A percentile compares a stretch with the other conserved stretches of the same genome.
Conservation (phyloP, 495 filamentous ascomycete genomes). For the Xylaria palmicola region DNA sequence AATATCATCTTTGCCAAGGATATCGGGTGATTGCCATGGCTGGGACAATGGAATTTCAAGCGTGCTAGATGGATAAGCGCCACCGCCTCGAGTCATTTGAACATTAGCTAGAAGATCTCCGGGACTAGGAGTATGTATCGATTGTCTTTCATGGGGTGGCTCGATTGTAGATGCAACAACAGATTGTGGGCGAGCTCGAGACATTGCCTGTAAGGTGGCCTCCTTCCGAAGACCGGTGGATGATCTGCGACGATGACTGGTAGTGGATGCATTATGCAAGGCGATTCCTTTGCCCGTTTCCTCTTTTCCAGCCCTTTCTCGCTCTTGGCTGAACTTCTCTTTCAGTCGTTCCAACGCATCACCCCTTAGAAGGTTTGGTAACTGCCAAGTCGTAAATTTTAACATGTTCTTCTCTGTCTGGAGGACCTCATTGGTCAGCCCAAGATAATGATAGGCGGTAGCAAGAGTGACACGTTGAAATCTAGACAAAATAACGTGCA, state of each 20-base stretch:
- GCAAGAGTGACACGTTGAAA: conserved; percentile 93
- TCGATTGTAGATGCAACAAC: conserved; percentile 29
- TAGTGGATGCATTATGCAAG: conserved; percentile 71
- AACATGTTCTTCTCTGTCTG: conserved; percentile 90
- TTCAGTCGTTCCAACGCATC: conserved; percentile 82
- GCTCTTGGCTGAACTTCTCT: conserved; percentile 85
- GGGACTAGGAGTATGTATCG: conserved; percentile 54
- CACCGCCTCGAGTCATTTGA: conserved; percentile 64
- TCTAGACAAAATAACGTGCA: conserved; percentile 92
- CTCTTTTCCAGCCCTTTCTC: conserved; percentile 78
- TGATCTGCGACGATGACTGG: conserved; percentile 64
- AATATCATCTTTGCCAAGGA: conserved; percentile 20
- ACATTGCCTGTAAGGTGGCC: conserved; percentile 67
- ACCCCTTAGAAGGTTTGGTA: conserved; percentile 89
- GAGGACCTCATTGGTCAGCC: conserved; percentile 84
- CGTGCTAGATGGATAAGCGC: conserved; percentile 27
- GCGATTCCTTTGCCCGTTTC: conserved; percentile 93
- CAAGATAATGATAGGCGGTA: conserved; percentile 91
- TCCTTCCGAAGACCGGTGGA: conserved; percentile 78
- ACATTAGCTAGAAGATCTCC: conserved; percentile 82
- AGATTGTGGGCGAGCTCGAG: conserved; percentile 39
- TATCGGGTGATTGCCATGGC: conserved; percentile 32
- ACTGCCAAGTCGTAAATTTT: conserved; percentile 83
- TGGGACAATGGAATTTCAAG: conserved; percentile 39
- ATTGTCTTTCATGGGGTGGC: conserved; percentile 33